Percentiles rank a stretch among this genome's conserved stretches.
phyloP scores from a whole-genome alignment of 768 basidiomycete genomes.

The Boletus speciosus region DNA sequence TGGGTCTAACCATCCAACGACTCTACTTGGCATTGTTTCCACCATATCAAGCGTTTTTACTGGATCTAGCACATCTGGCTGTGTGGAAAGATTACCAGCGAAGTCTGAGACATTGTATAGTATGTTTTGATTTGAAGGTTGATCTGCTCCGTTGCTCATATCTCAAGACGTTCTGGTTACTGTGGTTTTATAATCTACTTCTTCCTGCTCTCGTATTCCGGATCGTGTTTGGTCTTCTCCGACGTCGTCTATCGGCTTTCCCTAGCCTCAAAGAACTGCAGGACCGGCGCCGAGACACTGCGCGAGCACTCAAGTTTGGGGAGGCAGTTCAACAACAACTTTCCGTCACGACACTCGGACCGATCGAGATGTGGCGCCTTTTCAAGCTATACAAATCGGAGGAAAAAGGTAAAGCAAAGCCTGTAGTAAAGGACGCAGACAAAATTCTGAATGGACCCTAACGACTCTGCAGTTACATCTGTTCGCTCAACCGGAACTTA shows the following conservation, averaged over 20 bases:
- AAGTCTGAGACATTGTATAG: conserved; percentile 50
- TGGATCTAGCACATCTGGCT: conserved; percentile 41
- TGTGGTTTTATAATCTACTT: conserved; percentile 61
- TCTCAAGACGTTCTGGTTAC: conserved; percentile 54
- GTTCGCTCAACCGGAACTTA: conserved; percentile 6
- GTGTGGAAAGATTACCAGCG: conserved; percentile 50
- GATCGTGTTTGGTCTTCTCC: conserved; percentile 46
- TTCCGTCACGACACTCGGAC: conserved; percentile 43
- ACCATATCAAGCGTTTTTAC: conserved; percentile 44
- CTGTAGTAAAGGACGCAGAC: conserved; percentile 10
- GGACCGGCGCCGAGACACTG: conserved; percentile 46
- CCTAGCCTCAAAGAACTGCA: conserved; percentile 54
- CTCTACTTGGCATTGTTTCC: conserved; percentile 53
- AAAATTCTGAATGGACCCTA: neutral
- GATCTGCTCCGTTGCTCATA: neutral
- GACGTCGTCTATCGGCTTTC: conserved; percentile 49
- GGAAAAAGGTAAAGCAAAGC: conserved; percentile 34
- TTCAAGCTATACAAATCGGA: conserved; percentile 42
- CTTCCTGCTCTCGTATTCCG: conserved; percentile 48
- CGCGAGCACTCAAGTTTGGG: conserved; percentile 50
- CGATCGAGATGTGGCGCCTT: conserved; percentile 53
- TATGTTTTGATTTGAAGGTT: conserved; percentile 32
- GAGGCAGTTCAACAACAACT: conserved; percentile 46
- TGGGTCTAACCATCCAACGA: conserved; percentile 50
- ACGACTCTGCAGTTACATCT: neutral